phyloP scores from a whole-genome alignment of 176 grass and related monocot genomes.

The Ensete ventricosum region DNA sequence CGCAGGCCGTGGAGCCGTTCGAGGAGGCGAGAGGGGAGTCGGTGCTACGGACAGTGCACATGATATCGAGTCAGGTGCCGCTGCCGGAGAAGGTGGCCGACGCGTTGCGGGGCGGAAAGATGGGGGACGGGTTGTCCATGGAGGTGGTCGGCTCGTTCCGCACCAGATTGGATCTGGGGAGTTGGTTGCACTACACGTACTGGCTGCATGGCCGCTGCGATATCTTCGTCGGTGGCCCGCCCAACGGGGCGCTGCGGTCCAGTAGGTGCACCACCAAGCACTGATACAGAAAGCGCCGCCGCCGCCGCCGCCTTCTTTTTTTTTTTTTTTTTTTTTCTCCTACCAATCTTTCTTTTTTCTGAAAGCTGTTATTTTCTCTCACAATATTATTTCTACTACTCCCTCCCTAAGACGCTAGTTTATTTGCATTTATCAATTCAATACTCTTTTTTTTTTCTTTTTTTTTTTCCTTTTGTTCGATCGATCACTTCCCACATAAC shows the following conservation, averaged over 20 bases:
- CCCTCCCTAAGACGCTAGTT: no score
- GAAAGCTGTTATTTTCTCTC: no score
- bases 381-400: no score
- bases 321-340: no score
- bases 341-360: no score
- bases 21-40: conserved; percentile 20
- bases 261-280: conserved; percentile 21
- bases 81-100: conserved; percentile 18
- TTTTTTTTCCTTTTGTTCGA: no score
- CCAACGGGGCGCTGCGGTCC: conserved; percentile 33
- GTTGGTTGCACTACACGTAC: conserved; percentile 56
- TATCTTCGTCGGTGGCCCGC: conserved; percentile 48
- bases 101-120: conserved; percentile 36
- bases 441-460: no score
- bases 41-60: conserved; percentile 29
- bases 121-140: conserved; percentile 27
- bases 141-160: conserved; percentile 30
- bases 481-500: no score
- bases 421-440: no score
- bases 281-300: neutral
- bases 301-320: no score
- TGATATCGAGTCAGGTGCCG: conserved; percentile 36
- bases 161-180: conserved; percentile 50
- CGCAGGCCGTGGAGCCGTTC: conserved; percentile 41
- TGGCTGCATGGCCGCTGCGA: conserved; percentile 30